Conservation (phyloP, 768 basidiomycete genomes). For the Tricholoma terreum region DNA sequence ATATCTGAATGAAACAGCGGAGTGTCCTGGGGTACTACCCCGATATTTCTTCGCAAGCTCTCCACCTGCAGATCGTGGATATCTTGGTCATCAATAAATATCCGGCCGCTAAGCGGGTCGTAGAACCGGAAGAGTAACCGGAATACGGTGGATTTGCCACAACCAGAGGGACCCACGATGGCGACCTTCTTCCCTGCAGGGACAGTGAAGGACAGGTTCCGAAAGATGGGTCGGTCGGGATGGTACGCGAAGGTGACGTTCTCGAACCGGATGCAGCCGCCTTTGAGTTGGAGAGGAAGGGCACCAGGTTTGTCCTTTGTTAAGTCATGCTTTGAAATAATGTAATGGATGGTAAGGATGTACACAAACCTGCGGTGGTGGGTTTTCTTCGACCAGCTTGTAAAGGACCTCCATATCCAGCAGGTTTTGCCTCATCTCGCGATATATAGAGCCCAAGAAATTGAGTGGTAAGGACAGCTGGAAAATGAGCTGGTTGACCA, state of each 20-base stretch:
- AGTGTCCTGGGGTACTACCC: slow-evolving; percentile 97
- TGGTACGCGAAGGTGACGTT: slow-evolving; percentile 92
- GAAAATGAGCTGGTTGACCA: slow-evolving; percentile 99
- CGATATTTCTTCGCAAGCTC: slow-evolving; percentile 71
- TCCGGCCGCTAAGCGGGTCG: slow-evolving; percentile 75
- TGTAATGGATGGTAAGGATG: not conserved
- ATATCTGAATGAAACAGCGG: slow-evolving; percentile 96
- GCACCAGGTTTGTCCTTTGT: slow-evolving; percentile 67
- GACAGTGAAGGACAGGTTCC: slow-evolving; percentile 80
- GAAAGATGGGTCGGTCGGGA: slow-evolving; percentile 89
- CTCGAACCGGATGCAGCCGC: slow-evolving; percentile 90
- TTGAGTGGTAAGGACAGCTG: slow-evolving; percentile 95
- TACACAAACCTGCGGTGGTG: slow-evolving; percentile 53
- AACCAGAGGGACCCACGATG: slow-evolving; percentile 95
- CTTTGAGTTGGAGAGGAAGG: slow-evolving; percentile 62
- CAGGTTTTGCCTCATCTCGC: slow-evolving; percentile 92
- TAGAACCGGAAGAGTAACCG: slow-evolving; percentile 95
- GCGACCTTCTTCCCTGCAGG: slow-evolving; percentile 97
- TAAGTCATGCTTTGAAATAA: not conserved
- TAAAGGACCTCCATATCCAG: slow-evolving; percentile 97
- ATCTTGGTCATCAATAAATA: slow-evolving; percentile 86
- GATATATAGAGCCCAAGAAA: slow-evolving; percentile 96
- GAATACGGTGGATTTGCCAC: slow-evolving; percentile 96
- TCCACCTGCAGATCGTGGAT: slow-evolving; percentile 68
- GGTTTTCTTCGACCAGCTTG: slow-evolving; percentile 81